These are phyloP conservation scores for Atkinsonella hypoxylon DNA, from an alignment of 2,329 filamentous ascomycete species.

Conservation along the genomic window DNA sequence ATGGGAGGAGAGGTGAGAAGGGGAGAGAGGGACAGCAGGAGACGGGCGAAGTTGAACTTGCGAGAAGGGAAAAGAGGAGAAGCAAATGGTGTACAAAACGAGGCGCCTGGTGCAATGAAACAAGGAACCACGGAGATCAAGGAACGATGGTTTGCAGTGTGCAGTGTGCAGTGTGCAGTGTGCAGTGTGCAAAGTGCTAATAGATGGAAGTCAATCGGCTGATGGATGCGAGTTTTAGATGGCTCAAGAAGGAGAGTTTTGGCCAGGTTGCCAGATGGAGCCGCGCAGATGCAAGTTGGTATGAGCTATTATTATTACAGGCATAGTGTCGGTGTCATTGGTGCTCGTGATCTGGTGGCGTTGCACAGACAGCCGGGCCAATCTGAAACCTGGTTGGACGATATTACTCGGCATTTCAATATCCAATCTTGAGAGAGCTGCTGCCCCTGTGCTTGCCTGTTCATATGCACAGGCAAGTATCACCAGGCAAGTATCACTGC, in stretches of 20 bases:
- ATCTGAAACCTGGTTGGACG: not conserved
- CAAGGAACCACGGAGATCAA: not conserved
- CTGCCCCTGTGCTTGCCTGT: too few species aligned
- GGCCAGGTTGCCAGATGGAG: conserved; percentile 3
- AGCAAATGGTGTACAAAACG: not conserved
- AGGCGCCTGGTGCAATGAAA: not conserved
- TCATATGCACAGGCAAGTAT: too few species aligned
- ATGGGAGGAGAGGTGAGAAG: not conserved
- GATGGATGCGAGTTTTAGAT: not conserved
- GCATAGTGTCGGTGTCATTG: not conserved
- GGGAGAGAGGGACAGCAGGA: not conserved
- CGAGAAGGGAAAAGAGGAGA: not conserved
- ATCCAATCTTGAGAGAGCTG: too few species aligned
- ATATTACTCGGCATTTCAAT: too few species aligned
- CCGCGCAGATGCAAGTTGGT: not conserved
- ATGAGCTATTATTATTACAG: not conserved
- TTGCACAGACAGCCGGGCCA: not conserved
- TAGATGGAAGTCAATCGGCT: not conserved
- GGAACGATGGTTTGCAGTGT: not conserved
- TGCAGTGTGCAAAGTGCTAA: too few species aligned
- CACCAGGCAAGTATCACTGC: too few species aligned
- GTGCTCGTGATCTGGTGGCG: not conserved
- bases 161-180: not conserved
- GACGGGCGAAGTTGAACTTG: not conserved
- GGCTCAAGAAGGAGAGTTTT: conserved; percentile 2